Base-by-base conservation (phyloP, 2,329 filamentous ascomycete species). In the Epicoccum nigrum region DNA sequence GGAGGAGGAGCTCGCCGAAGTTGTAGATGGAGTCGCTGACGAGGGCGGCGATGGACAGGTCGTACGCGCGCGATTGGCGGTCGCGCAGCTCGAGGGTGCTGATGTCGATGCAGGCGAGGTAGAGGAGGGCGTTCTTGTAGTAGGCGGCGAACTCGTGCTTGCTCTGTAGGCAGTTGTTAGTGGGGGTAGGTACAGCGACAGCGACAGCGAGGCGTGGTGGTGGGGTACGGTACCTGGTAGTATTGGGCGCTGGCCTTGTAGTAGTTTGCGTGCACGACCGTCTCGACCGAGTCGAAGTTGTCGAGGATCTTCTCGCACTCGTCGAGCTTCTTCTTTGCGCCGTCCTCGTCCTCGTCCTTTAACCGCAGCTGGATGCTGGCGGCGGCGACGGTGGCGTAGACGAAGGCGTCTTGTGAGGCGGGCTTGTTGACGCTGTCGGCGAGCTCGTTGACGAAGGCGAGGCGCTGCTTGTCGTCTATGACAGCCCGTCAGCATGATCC, bases 1-100 rank as follows among this genome's bases (percentile, higher is more conserved):
- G 94, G 62, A 99, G 84, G 25, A 99, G 85, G n/a, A 99, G 87
- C 80, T 99, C 94, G 74, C 94, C 94, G 66, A 99, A 99, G 81
- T 99, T 99, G 85, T 99, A 97, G 78, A 97, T 99, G 67, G 86
- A 90, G 68, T 93, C 90, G 42, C 92, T 97, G 31, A 97, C 89
- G 7, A 99, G 83, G 8, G 94, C 94, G 21, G 94, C 92, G 45
- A 97, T 87, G 69, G 89, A 89, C 56, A 99, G 86, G 73, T 97
- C 92, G 77, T 96, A 96, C 35, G 94, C 94, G 64, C 93, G 87
- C 53, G 83, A 83, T 72, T 87, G 87, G 65, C 90, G 88, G 74
- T 99, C 92, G 46, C 83, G 80, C 45, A 85, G 78, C 34, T 86
- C 82, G 51, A 99, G 81, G 47, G 88, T 83, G 53, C 86, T 81